A percentile compares a stretch with the other conserved stretches of the same genome.
Evolutionary conservation across 2,329 filamentous ascomycete genomes (phyloP).

Genomic region (Colletotrichum aenigma): DNA sequence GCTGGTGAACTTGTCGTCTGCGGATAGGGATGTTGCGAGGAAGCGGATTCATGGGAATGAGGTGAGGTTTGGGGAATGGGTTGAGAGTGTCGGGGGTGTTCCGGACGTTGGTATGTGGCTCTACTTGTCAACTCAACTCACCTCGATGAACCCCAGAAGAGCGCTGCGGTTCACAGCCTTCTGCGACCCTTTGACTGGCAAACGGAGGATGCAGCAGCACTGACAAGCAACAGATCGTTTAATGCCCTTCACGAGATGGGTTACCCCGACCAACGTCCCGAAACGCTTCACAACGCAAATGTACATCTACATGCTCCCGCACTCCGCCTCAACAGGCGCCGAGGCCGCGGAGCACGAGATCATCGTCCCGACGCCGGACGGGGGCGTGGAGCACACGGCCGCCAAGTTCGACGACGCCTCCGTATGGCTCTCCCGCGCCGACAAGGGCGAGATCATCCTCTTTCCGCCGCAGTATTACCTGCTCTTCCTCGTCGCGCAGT

Average conservation of each 20-base stretch:
- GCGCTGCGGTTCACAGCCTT: no score
- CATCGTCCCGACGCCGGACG: conserved; percentile 74
- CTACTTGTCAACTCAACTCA: neutral
- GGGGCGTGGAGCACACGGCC: conserved; percentile 69
- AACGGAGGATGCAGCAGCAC: no score
- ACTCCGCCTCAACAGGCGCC: conserved; percentile 39
- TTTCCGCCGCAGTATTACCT: conserved; percentile 91
- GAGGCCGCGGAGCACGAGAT: conserved; percentile 50
- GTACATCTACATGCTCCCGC: conserved; percentile 90
- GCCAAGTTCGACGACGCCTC: conserved; percentile 76
- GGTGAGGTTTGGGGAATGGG: conserved; percentile 71
- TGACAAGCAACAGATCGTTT: conserved; percentile 57
- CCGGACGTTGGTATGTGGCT: conserved; percentile 66
- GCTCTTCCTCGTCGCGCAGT: conserved; percentile 60
- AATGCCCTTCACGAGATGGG: conserved; percentile 88
- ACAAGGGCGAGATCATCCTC: conserved; percentile 73
- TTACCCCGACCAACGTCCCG: conserved; percentile 75
- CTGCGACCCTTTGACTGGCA: no score
- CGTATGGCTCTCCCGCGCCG: conserved; percentile 71
- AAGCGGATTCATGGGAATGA: conserved; percentile 70
- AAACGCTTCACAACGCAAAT: conserved; percentile 94
- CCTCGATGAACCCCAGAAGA: neutral
- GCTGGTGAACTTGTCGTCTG: conserved; percentile 65
- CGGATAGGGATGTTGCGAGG: conserved; percentile 68
- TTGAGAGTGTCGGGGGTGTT: conserved; percentile 57